Conservation (phyloP, 2,329 filamentous ascomycete genomes). For the Aplosporella prunicola region DNA sequence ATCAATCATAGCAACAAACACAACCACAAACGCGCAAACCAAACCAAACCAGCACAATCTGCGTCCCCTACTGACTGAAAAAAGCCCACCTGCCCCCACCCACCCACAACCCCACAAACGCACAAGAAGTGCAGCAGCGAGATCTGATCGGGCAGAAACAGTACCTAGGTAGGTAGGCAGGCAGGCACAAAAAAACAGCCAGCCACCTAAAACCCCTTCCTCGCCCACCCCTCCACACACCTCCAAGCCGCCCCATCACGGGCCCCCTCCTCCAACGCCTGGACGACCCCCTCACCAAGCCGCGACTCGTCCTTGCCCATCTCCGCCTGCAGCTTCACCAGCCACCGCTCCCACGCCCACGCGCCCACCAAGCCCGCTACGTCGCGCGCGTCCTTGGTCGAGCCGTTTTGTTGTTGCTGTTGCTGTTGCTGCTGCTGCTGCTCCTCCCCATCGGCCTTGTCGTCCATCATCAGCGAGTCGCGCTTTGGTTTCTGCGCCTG, state of each 20-base stretch:
- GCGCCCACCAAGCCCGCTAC: constrained; percentile 75
- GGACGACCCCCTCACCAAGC: constrained; percentile 46
- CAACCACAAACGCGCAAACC: too few relatives aligned
- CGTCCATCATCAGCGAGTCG: constrained; percentile 2
- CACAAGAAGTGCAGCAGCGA: too few relatives aligned
- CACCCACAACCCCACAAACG: too few relatives aligned
- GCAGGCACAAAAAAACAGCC: too few relatives aligned
- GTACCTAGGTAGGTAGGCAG: too few relatives aligned
- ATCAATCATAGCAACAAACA: too few relatives aligned
- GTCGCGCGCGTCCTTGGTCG: constrained; percentile 59
- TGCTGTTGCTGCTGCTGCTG: background rate
- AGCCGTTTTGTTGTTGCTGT: constrained; percentile 17
- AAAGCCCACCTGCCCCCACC: too few relatives aligned
- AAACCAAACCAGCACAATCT: too few relatives aligned
- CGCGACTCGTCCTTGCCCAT: constrained; percentile 56
- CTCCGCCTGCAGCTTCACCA: constrained; percentile 78
- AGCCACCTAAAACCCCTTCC: constrained; percentile 18
- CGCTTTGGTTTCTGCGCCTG: too few relatives aligned
- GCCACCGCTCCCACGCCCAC: constrained; percentile 95
- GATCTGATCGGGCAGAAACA: too few relatives aligned
- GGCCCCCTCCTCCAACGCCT: constrained; percentile 52
- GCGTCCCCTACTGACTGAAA: too few relatives aligned
- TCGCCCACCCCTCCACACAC: constrained; percentile 45
- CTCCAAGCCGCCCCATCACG: constrained; percentile 50
- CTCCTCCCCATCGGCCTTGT: background rate